Percentiles rank a stretch among this genome's conserved stretches.
Evolutionary conservation across 73 alveolate genomes (phyloP).

Genomic region (Paramecium primaurelia): DNA sequence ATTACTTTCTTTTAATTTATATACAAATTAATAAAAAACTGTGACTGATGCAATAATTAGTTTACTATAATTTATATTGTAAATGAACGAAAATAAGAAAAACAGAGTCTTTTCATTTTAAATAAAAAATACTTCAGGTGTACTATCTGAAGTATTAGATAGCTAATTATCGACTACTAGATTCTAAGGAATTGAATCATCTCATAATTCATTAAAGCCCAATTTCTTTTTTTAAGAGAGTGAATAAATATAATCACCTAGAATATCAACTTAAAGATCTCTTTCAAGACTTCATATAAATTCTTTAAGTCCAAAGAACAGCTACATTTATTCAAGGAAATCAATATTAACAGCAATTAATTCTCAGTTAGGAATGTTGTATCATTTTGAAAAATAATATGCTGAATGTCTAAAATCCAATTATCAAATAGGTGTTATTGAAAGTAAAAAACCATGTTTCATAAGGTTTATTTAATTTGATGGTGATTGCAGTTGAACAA

Average conservation of each 20-base stretch:
- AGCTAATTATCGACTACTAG: background rate
- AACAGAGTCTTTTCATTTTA: background rate
- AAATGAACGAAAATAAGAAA: background rate
- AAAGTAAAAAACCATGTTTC: background rate
- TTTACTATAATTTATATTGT: background rate
- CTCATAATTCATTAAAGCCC: background rate
- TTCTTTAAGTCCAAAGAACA: background rate
- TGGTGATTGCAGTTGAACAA: slow-evolving; percentile 33
- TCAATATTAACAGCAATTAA: background rate
- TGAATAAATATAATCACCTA: background rate
- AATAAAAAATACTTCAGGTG: background rate
- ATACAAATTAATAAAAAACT: no score
- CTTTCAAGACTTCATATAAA: background rate
- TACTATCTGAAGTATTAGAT: background rate
- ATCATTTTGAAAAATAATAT: background rate
- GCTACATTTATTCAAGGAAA: background rate
- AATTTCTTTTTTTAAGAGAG: background rate
- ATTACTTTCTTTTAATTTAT: no score
- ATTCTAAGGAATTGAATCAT: background rate
- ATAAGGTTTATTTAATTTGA: background rate
- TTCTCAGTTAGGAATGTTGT: background rate
- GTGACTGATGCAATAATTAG: background rate
- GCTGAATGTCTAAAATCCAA: background rate
- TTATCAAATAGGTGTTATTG: background rate
- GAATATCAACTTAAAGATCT: background rate